Base-by-base conservation (phyloP, 108 stramenopile species). In the Tribonema minus region DNA sequence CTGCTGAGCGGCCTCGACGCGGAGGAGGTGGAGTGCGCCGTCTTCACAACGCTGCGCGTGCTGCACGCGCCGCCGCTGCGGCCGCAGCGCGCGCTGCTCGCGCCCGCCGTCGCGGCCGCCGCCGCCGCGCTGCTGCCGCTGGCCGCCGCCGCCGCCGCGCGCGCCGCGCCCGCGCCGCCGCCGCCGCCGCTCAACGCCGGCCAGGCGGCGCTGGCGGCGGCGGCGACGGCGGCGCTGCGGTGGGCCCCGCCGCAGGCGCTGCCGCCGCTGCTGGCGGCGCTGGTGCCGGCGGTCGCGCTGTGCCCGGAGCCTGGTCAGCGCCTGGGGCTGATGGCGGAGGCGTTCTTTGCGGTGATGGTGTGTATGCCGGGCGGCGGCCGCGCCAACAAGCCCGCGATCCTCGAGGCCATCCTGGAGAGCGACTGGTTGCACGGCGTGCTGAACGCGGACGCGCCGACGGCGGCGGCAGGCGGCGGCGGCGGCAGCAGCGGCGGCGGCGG, bases 311-410 rank as follows among this genome's bases (percentile, higher is more conserved):
- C 77, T 12, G 33, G 68, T 0, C 77, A 70, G 59, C 59, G 77
- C 9, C 29, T 79, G 15, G 68, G 58, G 28, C 40, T 68, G 34
- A 37, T 79, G 6, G 38, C 39, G 31, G 77, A 79, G n/a, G 33
- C 58, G 4, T 79, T 79, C 38, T 79, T 79, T 34, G 37, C 36
- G 30, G 31, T 70, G 37, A 30, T 79, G 67, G 77, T 79, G 26
- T 66, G 59, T 3, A 23, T 66, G 26, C 39, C 71, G 3, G 62
- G 38, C 23, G 41, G 46, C 3, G 76, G 76, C 38, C 58, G 67
- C 26, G 62, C 62, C 26, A 30, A 27, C 6, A 6, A 27, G 26
- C 7, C 62, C 15, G 30, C 26, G 6, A 6, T 63, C 29, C n/a
- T 54, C 15, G 46, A 54, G 46, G 15, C 9, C 46, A 20, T 54